These are phyloP conservation scores for Clonostachys sp. DNA, from an alignment of 2,329 filamentous ascomycete species.

Conservation along the genomic window DNA sequence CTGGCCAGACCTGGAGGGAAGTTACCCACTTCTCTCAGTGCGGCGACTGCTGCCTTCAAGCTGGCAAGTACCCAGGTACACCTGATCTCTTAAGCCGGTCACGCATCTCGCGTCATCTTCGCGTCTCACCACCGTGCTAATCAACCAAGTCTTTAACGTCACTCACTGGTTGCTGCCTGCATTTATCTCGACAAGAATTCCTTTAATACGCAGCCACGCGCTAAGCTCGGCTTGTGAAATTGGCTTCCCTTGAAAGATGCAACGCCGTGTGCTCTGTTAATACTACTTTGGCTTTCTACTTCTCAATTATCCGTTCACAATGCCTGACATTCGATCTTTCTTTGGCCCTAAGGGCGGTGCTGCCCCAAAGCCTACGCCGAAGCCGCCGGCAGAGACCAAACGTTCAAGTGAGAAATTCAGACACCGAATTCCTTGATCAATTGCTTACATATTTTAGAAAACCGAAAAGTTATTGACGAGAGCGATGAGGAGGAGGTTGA, in stretches of 20 bases:
- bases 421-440: not conserved
- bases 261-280: too few species aligned
- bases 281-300: constrained; percentile 1
- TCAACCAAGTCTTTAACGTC: constrained; percentile 23
- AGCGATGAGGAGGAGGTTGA: constrained; percentile 67
- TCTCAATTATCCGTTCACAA: constrained; percentile 25
- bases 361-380: constrained; percentile 40
- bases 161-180: constrained; percentile 3
- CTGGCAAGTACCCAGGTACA: not conserved
- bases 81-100: constrained; percentile 13
- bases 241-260: too few species aligned
- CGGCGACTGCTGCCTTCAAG: constrained; percentile 9
- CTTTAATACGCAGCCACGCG: too few species aligned
- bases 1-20: too few species aligned
- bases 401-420: constrained; percentile 33
- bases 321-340: constrained; percentile 92
- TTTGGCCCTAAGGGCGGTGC: constrained; percentile 73
- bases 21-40: not conserved
- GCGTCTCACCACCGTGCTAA: constrained; percentile 19
- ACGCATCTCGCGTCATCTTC: constrained; percentile 40
- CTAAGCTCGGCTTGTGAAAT: too few species aligned
- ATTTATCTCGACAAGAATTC: too few species aligned
- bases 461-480: constrained; percentile 72
- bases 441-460: constrained; percentile 27
- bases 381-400: constrained; percentile 43